A percentile compares a stretch with the other conserved stretches of the same genome.
These are phyloP conservation scores for Pseudocercospora cruenta DNA, from an alignment of 2,329 filamentous ascomycete genomes.

Conservation along the genomic window DNA sequence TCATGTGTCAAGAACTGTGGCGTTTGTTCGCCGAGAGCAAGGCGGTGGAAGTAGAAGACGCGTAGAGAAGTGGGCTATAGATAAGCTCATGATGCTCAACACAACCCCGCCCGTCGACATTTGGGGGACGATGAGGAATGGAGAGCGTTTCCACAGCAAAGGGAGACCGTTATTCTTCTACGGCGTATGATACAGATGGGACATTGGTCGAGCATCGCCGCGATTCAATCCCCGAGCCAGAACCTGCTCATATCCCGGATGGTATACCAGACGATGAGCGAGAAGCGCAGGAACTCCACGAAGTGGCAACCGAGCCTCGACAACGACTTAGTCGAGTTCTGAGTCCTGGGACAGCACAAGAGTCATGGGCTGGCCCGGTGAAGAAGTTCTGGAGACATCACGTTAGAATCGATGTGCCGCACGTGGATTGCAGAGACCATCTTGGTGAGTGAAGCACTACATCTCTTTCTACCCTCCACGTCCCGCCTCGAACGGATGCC, in stretches of 20 bases:
- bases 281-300: constrained; percentile 40
- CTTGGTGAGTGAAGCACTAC: constrained; percentile 54
- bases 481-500: neutral
- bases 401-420: constrained; percentile 55
- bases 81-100: neutral
- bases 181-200: neutral
- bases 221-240: constrained; percentile 30
- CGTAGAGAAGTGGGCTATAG: neutral
- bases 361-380: constrained; percentile 44
- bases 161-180: neutral
- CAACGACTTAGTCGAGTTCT: constrained; percentile 11
- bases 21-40: neutral
- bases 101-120: neutral
- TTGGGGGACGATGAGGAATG: neutral
- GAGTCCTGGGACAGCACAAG: neutral
- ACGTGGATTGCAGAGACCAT: constrained; percentile 58
- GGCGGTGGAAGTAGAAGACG: neutral
- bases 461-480: neutral
- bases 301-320: constrained; percentile 11
- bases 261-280: constrained; percentile 33
- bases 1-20: neutral
- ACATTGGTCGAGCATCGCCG: constrained; percentile 8
- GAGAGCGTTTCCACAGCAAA: neutral
- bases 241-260: constrained; percentile 29
- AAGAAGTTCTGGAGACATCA: constrained; percentile 55